Conservation (phyloP, 805 yeast species). For the Candida maltosa region DNA sequence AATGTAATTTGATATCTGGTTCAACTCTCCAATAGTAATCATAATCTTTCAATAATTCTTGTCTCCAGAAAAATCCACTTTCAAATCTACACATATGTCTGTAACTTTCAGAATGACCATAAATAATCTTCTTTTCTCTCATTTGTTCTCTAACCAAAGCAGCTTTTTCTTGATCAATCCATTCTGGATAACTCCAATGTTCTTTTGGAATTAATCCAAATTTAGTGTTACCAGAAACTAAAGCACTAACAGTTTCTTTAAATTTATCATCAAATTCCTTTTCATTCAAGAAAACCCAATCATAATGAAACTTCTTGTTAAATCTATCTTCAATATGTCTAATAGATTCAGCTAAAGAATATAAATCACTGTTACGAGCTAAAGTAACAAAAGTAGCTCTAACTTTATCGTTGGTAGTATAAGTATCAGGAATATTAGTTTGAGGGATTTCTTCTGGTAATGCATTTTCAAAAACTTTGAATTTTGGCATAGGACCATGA, state of each 20-base stretch:
- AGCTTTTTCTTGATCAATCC: slow-evolving; percentile 76
- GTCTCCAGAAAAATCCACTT: slow-evolving; percentile 83
- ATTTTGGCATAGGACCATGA: slow-evolving; percentile 9
- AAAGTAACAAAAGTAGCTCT: slow-evolving; percentile 75
- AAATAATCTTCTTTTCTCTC: slow-evolving; percentile 56
- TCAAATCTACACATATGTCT: slow-evolving; percentile 92
- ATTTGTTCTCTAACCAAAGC: slow-evolving; percentile 55
- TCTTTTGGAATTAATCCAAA: slow-evolving; percentile 79
- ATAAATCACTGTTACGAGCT: slow-evolving; percentile 70
- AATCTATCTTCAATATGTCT: slow-evolving; percentile 84
- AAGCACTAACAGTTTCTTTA: slow-evolving; percentile 57
- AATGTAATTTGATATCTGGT: slow-evolving; percentile 73
- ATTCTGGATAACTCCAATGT: slow-evolving; percentile 81
- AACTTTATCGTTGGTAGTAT: slow-evolving; percentile 36
- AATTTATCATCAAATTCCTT: slow-evolving; percentile 80
- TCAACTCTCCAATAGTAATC: slow-evolving; percentile 93
- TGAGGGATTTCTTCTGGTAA: slow-evolving; percentile 8
- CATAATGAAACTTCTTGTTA: slow-evolving; percentile 74
- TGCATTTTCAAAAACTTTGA: slow-evolving; percentile 4
- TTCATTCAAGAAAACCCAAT: slow-evolving; percentile 93
- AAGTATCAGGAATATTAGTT: slow-evolving; percentile 6
- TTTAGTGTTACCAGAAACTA: slow-evolving; percentile 70
- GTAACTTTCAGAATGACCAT: slow-evolving; percentile 73
- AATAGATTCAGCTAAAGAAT: slow-evolving; percentile 58
- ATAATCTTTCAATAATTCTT: slow-evolving; percentile 66